Evolutionary conservation across 495 filamentous ascomycete species (phyloP).

Genomic region (Bacidia rubella): DNA sequence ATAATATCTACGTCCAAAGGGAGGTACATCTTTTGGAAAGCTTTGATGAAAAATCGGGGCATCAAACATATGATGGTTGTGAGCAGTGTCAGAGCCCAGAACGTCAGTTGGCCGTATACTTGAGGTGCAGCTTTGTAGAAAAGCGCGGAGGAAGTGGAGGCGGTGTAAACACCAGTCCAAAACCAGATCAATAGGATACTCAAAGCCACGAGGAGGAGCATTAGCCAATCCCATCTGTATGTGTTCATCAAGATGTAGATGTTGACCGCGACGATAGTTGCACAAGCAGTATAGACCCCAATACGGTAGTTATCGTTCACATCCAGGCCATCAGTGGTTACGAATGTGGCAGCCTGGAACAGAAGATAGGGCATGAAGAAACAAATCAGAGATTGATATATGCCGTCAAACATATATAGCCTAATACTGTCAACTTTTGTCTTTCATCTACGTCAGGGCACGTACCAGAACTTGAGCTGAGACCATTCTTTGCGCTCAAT

Average conservation of each 20-base stretch:
- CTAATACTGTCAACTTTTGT: slow-evolving; percentile 35
- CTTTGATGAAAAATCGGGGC: slow-evolving; percentile 74
- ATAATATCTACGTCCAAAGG: slow-evolving; percentile 92
- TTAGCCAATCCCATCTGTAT: slow-evolving; percentile 96
- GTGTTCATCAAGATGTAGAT: slow-evolving; percentile 90
- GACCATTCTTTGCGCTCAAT: slow-evolving; percentile 98
- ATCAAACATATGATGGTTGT: slow-evolving; percentile 67
- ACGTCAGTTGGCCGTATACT: slow-evolving; percentile 66
- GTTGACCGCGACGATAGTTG: slow-evolving; percentile 72
- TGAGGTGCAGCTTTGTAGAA: slow-evolving; percentile 72
- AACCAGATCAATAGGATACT: slow-evolving; percentile 84
- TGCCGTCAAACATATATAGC: slow-evolving; percentile 88
- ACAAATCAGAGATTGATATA: slow-evolving; percentile 84
- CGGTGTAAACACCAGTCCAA: slow-evolving; percentile 90
- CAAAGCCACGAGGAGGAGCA: slow-evolving; percentile 61
- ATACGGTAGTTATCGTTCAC: slow-evolving; percentile 67
- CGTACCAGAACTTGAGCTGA: slow-evolving; percentile 88
- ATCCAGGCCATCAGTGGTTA: slow-evolving; percentile 52
- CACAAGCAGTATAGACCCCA: slow-evolving; percentile 68
- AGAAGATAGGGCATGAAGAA: slow-evolving; percentile 87
- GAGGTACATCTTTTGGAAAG: slow-evolving; percentile 82
- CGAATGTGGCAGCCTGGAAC: slow-evolving; percentile 52
- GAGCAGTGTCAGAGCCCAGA: slow-evolving; percentile 71
- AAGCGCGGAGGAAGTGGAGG: slow-evolving; percentile 44
- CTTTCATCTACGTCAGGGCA: slow-evolving; percentile 2